Base-by-base conservation (phyloP, 139 green algal genomes). In the Astrephomene gubernaculifera region DNA sequence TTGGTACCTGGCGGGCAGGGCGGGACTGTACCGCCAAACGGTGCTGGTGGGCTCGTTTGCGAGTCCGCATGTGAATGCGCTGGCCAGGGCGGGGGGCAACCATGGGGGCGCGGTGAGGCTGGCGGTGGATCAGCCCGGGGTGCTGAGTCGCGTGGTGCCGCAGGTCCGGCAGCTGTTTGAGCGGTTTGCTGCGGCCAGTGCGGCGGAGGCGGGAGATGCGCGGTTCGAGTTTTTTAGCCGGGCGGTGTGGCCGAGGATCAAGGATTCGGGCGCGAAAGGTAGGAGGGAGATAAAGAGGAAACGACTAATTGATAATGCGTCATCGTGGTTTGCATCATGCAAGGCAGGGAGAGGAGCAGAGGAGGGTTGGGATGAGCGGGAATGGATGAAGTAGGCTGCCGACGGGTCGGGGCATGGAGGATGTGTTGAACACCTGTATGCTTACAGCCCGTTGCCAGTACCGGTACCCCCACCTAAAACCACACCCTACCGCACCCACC, bases 101-200 rank as follows among this genome's bases (percentile, higher is more conserved):
- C 71, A 93, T 43, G 90, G 83, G 9, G 95, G 95, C 64, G 84
- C 68, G 35, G 75, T 90, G 25, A 74, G 89, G n/a, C 75, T 96
- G 68, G 29, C 81, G 78, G 53, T 86, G 9, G 41, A 90, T 25
- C 63, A 91, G 10, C 43, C 76, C 12, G 97, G 97, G 2, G 94
- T 99, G 49, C 90, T 99, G 38, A 61, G 43, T 0, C 41, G 71
- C 9, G 90, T 98, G 38, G 85, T 98, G 36, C 96, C 92, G 19
- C 92, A 96, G 92, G 91, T 96, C 1, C 91, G 93, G 17, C 96
- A 99, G 88, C 36, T 98, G 60, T 99, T 97, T 93, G 94, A 99
- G 90, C 90, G 95, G 9, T 91, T 99, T 33, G 12, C 39, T 25
- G 89, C 82, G 6, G 14, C 35, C 35, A 74, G 71, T 3, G 83